Conservation (phyloP, 805 yeast genomes). For the Debaryomyces hansenii region DNA sequence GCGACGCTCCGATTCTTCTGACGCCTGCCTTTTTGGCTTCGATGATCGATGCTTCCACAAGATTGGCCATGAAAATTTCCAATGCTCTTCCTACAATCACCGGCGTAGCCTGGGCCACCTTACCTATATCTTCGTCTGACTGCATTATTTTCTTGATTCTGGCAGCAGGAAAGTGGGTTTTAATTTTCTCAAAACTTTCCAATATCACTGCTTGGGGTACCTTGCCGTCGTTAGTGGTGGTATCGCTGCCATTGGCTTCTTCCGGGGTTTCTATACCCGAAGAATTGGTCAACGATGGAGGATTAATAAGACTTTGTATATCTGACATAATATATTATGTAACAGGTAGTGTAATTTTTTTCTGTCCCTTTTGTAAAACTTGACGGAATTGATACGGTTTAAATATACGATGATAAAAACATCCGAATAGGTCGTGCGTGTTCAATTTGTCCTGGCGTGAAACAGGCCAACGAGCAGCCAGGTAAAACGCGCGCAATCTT, state of each 20-base stretch:
- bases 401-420: not conserved
- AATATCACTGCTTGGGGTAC: slow-evolving; percentile 34
- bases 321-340: slow-evolving; percentile 6
- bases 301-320: slow-evolving; percentile 5
- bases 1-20: slow-evolving; percentile 79
- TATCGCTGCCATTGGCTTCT: slow-evolving; percentile 1
- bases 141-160: slow-evolving; percentile 96
- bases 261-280: not conserved
- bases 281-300: not conserved
- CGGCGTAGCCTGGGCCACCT: slow-evolving; percentile 98
- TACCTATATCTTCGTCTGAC: slow-evolving; percentile 96
- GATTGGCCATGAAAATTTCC: slow-evolving; percentile 85
- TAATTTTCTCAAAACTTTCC: slow-evolving; percentile 49
- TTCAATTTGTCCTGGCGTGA: not conserved
- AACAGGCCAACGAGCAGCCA: not conserved
- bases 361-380: no score
- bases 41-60: slow-evolving; percentile 79
- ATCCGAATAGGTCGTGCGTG: not conserved
- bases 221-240: slow-evolving; percentile 2
- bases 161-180: slow-evolving; percentile 88
- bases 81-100: slow-evolving; percentile 95
- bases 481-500: not conserved
- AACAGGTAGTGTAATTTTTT: not conserved
- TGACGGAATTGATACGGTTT: not conserved
- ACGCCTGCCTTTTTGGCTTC: slow-evolving; percentile 76